Conservation (phyloP, 768 basidiomycete genomes). For the Leccinellum luteum region DNA sequence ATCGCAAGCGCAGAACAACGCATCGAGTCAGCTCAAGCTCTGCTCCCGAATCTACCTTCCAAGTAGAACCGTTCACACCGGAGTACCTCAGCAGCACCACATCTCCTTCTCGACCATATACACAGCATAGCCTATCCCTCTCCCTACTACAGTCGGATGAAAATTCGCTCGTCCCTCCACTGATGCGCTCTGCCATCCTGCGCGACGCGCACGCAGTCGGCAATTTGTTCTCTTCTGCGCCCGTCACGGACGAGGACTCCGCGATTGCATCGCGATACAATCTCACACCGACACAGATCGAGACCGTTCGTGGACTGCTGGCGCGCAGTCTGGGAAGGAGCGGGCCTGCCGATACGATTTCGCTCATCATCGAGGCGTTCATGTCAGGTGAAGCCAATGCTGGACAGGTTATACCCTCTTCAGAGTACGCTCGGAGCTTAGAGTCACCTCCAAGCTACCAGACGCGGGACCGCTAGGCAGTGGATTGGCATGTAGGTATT, state of each 20-base stretch:
- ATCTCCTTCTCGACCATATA: background rate
- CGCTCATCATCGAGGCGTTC: slow-evolving; percentile 14
- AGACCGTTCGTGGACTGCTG: slow-evolving; percentile 11
- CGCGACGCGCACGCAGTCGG: slow-evolving; percentile 7
- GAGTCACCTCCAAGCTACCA: slow-evolving; percentile 22
- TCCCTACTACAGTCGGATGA: background rate
- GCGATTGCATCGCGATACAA: background rate
- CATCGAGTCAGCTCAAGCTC: background rate
- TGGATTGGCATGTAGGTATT: too few species aligned
- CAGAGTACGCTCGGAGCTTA: slow-evolving; percentile 3
- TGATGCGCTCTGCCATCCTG: slow-evolving; percentile 13
- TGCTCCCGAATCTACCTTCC: background rate
- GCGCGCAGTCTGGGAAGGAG: background rate
- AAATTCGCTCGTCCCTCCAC: background rate
- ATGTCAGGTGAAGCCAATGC: background rate
- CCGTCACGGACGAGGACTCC: background rate
- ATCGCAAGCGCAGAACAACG: slow-evolving; percentile 5
- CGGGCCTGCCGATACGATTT: slow-evolving; percentile 15
- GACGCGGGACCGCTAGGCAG: slow-evolving; percentile 1
- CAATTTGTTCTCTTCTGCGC: background rate
- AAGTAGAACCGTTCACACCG: slow-evolving; percentile 4
- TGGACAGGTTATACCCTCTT: background rate
- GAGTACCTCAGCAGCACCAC: background rate
- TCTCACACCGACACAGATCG: slow-evolving; percentile 15
- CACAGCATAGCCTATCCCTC: background rate